phyloP scores from a whole-genome alignment of 2,329 filamentous ascomycete genomes.

The Fusarium sp. region DNA sequence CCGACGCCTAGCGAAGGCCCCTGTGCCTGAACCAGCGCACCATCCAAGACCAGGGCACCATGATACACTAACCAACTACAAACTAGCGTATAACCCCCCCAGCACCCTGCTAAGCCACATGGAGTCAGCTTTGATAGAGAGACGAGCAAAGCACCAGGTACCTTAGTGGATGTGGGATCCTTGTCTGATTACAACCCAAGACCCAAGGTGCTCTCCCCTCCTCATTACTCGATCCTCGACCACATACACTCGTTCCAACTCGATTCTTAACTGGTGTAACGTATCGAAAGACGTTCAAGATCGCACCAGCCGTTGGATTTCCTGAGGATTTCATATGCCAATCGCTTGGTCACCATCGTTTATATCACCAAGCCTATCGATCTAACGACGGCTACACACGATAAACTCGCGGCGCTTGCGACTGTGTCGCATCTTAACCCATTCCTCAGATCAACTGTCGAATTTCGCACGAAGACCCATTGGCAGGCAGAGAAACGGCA shows the following conservation, averaged over 20 bases:
- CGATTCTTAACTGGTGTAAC: conserved; percentile 10
- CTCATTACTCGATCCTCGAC: conserved; percentile 26
- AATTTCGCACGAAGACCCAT: not conserved
- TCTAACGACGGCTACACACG: not conserved
- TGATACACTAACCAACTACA: conserved; percentile 16
- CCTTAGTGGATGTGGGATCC: conserved; percentile 5
- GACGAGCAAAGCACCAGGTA: conserved; percentile 22
- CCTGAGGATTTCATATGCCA: not conserved
- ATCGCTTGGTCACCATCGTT: conserved; percentile 5
- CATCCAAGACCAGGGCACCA: conserved; percentile 9
- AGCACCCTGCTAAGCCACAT: conserved; percentile 36
- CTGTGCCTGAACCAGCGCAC: conserved; percentile 38
- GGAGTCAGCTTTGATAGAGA: conserved; percentile 37
- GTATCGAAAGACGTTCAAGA: conserved; percentile 13
- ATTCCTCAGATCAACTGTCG: conserved; percentile 15
- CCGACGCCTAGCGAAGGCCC: conserved; percentile 4
- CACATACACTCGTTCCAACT: conserved; percentile 34
- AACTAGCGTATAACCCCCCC: conserved; percentile 36
- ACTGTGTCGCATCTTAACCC: conserved; percentile 26
- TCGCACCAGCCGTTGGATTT: conserved; percentile 3
- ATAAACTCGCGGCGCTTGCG: conserved; percentile 15
- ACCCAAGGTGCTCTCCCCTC: conserved; percentile 29
- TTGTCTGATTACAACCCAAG: conserved; percentile 35
- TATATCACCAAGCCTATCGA: conserved; percentile 3
- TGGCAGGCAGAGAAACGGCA: not conserved